Conservation (phyloP, 1,284 basidiomycete species). For the Sanghuangporus sanghuang region DNA sequence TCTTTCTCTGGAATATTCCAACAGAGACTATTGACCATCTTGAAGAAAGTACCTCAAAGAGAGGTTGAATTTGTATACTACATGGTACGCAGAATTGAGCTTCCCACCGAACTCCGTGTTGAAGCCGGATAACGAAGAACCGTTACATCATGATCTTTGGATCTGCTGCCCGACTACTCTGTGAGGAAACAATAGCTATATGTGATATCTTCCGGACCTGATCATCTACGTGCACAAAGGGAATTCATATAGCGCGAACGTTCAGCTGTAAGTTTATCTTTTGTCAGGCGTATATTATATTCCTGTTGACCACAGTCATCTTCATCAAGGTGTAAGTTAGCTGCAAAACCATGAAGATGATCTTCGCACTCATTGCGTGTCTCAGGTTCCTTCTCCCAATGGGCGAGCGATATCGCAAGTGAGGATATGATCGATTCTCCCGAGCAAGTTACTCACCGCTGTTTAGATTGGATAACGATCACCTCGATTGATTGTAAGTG, state of each 20-base stretch:
- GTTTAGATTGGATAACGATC: background rate
- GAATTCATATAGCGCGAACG: background rate
- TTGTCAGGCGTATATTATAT: background rate
- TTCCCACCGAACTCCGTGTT: background rate
- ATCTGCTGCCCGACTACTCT: background rate
- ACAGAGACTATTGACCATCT: background rate
- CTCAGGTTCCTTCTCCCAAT: background rate
- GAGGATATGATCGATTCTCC: background rate
- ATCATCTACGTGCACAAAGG: background rate
- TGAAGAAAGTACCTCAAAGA: background rate
- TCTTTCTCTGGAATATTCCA: background rate
- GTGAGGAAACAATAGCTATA: background rate
- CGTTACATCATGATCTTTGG: slow-evolving; percentile 7
- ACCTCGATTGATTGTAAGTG: background rate
- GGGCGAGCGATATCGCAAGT: background rate
- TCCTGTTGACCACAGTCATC: background rate
- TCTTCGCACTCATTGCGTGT: background rate
- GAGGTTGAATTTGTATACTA: background rate
- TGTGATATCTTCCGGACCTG: background rate
- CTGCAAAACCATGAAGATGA: background rate
- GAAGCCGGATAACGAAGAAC: background rate
- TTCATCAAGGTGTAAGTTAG: background rate
- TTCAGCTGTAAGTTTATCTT: background rate
- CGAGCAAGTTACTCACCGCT: background rate
- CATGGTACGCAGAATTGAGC: background rate